These are phyloP conservation scores for Hemerocallis citrina DNA, from an alignment of 106 monocot genomes.

Conservation along the genomic window DNA sequence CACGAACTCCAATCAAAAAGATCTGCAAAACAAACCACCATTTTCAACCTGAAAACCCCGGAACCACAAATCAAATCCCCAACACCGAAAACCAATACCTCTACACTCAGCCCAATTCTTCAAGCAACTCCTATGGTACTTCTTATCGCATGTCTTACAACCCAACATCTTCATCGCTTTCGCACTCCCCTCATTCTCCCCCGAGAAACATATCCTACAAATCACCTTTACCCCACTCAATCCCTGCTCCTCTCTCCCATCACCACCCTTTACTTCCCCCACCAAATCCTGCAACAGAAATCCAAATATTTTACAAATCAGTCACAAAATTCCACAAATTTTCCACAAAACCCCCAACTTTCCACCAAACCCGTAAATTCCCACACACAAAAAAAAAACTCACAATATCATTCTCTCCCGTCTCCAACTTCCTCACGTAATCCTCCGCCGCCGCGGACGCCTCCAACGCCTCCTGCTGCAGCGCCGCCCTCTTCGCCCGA, in stretches of 20 bases:
- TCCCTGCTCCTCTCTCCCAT: constrained; percentile 40
- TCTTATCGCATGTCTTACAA: constrained; percentile 74
- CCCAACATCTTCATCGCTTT: constrained; percentile 83
- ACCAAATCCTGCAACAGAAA: constrained; percentile 66
- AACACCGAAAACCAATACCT: constrained; percentile 63
- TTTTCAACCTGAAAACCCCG: no score
- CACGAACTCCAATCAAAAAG: constrained; percentile 92
- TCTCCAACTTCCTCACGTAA: constrained; percentile 59
- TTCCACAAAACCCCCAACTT: no score
- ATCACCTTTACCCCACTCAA: constrained; percentile 59
- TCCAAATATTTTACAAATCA: no score
- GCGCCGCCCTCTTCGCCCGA: no score
- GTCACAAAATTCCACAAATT: no score
- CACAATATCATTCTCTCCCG: no score
- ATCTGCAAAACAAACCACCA: constrained; percentile 58
- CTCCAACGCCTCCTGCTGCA: no score
- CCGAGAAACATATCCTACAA: constrained; percentile 88
- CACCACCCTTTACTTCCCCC: constrained; percentile 30
- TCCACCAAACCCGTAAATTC: not conserved
- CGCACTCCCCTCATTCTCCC: constrained; percentile 82
- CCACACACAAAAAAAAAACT: no score
- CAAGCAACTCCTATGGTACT: constrained; percentile 84
- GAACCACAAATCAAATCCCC: no score
- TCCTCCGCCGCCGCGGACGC: no score
- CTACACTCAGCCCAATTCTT: constrained; percentile 86